Base-by-base conservation (phyloP, 2,329 filamentous ascomycete species). In the Ambrosiella xylebori region DNA sequence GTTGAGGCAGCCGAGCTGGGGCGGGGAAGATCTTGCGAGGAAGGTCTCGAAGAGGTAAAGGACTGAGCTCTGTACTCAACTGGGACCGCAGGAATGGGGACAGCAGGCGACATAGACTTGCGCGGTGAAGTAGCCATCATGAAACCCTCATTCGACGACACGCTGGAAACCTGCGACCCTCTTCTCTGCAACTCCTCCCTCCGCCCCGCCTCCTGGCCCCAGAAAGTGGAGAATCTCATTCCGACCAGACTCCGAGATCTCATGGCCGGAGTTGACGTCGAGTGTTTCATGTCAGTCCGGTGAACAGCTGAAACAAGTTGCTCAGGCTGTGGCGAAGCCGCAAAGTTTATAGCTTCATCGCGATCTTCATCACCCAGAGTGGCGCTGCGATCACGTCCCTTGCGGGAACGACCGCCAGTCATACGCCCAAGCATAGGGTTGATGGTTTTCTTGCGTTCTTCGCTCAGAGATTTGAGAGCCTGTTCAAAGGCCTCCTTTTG, bases 171-270 rank as follows among this genome's bases (percentile, higher is more conserved):
- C 0, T 59, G 58, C 4, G 60, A 58, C 13, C 60, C 4, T 44
- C 64, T 61, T 3, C 61, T 59, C 9, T 60, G 62, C 2, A 64
- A 47, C 15, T 62, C 27, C n/a, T 38, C 19, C 15, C 35, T 36
- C 27, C 39, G 13, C 1, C 51, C 51, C 9, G 38, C 19, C 12
- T 41, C 52, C 9, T 17, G 39, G 5, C 56, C 47, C 59, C 59
- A 58, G 13, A 60, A 52, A 19, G 40, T 38, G 7, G 61, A 55
- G 6, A 62, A 39, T 13, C 61, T 60, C 7, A 61, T 58, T n/a
- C 61, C 55, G 7, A 61, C 51, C 3, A 62, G 53, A 37, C 68
- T 71, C 35, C 71, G 68, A 3, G 70, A 73, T n/a, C 67, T 67
- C 66, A 75, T 70, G 62, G 56, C 27, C 15, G 53, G 35, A 5